These are phyloP conservation scores for Aspergillus taichungensis DNA, from an alignment of 495 filamentous ascomycete genomes.

Conservation along the genomic window DNA sequence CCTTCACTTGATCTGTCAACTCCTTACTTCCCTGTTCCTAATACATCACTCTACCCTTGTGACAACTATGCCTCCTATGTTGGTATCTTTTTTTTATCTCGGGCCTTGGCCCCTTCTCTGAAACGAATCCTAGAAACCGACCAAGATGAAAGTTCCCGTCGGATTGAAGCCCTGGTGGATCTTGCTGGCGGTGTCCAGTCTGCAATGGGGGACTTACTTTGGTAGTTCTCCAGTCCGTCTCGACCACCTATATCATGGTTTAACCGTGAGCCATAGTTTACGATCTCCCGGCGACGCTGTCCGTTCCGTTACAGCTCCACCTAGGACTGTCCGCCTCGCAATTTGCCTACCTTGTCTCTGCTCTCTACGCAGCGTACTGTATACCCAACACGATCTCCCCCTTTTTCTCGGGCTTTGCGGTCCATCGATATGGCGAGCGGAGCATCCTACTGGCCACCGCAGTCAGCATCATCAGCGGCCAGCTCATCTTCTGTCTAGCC, in stretches of 20 bases:
- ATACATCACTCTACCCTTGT: no score
- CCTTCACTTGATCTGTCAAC: no score
- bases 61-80: no score
- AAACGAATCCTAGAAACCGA: no score
- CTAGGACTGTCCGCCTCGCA: background rate
- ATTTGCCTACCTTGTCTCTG: background rate
- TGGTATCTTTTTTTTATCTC: no score
- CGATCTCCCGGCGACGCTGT: constrained; percentile 1
- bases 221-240: background rate
- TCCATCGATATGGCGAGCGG: constrained; percentile 1
- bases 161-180: no score
- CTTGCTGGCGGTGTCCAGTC: no score
- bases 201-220: background rate
- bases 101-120: no score
- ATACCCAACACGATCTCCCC: constrained; percentile 1
- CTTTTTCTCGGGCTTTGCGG: constrained; percentile 1
- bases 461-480: background rate
- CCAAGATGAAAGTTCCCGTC: no score
- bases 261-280: background rate
- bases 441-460: background rate
- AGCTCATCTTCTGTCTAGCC: background rate
- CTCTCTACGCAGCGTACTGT: constrained; percentile 1
- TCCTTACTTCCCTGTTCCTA: no score
- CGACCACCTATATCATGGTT: background rate
- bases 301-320: background rate